phyloP scores from a whole-genome alignment of 176 grass and related monocot species.

The Chloris gayana region DNA sequence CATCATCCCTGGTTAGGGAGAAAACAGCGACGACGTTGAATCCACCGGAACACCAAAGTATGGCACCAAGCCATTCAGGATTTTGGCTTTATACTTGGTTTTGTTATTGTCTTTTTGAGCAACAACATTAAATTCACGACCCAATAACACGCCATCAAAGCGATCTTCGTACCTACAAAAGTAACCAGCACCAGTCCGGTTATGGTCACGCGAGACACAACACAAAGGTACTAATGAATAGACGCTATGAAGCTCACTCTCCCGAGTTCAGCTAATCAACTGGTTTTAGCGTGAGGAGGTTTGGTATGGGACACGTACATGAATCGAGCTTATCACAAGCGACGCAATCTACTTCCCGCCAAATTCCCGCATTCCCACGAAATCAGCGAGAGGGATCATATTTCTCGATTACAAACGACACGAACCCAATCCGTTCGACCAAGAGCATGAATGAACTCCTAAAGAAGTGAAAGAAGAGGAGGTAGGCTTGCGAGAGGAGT shows the following conservation, averaged over 20 bases:
- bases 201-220: background rate
- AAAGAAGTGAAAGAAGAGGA: background rate
- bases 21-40: conserved; percentile 71
- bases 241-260: no score
- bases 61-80: conserved; percentile 70
- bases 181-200: background rate
- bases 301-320: background rate
- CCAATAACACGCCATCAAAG: conserved; percentile 76
- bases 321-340: background rate
- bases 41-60: conserved; percentile 58
- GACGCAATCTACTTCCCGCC: background rate
- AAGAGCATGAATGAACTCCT: background rate
- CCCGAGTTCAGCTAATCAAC: no score
- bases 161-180: conserved; percentile 66
- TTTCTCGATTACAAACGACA: background rate
- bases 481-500: background rate
- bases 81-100: conserved; percentile 36
- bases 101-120: conserved; percentile 33
- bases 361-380: background rate
- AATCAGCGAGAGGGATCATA: no score
- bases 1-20: conserved; percentile 74
- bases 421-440: background rate
- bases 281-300: no score
- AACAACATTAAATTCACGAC: conserved; percentile 44
- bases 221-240: background rate